These are phyloP conservation scores for Astraeus odoratus DNA, from an alignment of 768 basidiomycete species.

Conservation along the genomic window DNA sequence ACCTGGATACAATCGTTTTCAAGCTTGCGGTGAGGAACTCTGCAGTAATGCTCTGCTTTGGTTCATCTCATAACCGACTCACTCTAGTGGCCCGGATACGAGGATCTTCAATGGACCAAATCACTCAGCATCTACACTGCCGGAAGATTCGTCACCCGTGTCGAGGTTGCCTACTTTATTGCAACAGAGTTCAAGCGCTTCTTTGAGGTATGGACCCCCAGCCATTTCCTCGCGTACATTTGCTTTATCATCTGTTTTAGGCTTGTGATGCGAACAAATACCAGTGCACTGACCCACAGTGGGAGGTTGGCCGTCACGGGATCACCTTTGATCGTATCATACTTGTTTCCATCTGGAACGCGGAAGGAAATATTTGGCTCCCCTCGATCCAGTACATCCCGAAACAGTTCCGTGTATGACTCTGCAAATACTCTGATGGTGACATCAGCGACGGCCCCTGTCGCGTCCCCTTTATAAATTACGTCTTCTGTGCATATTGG, in stretches of 20 bases:
- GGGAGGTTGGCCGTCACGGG: conserved; percentile 4
- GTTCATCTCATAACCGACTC: neutral
- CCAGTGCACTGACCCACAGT: neutral
- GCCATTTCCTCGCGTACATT: neutral
- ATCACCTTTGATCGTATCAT: conserved; percentile 3
- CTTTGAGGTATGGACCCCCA: conserved; percentile 2
- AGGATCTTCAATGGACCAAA: neutral
- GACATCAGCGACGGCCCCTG: no score
- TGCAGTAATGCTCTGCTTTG: neutral
- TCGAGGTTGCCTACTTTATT: conserved; percentile 5
- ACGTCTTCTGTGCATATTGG: neutral
- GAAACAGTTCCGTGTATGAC: no score
- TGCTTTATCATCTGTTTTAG: neutral
- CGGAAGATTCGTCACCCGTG: neutral
- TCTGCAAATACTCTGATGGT: no score
- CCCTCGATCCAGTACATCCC: conserved; percentile 3
- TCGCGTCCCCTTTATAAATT: no score
- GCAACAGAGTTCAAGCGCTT: conserved; percentile 5
- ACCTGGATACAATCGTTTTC: neutral
- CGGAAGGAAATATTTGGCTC: conserved; percentile 3
- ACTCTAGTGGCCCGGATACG: conserved; percentile 9
- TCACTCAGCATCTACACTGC: neutral
- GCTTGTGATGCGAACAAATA: neutral
- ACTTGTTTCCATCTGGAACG: conserved; percentile 8
- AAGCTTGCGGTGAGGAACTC: conserved; percentile 1